Percentiles rank a stretch among this genome's conserved stretches.
phyloP scores from a whole-genome alignment of 768 basidiomycete species.

The Cystofilobasidium capitatum region DNA sequence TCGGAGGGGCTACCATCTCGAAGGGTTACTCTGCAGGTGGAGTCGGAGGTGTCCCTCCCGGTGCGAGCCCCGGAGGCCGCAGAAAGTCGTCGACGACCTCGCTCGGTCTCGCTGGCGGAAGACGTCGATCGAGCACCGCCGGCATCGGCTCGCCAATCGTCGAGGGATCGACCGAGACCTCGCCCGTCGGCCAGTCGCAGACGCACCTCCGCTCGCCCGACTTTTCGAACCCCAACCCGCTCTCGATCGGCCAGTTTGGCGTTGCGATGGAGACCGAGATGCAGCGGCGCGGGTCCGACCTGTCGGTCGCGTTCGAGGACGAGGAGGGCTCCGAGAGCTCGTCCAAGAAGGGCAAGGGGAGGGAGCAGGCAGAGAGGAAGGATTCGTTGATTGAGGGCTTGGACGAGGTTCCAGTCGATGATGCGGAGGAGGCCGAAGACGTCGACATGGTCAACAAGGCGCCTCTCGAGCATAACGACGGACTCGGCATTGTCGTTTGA shows the following conservation, averaged over 20 bases:
- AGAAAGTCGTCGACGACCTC: not conserved
- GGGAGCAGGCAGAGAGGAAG: not conserved
- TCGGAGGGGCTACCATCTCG: not conserved
- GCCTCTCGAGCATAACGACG: not conserved
- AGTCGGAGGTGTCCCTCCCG: not conserved
- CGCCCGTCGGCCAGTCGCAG: not conserved
- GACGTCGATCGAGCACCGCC: not conserved
- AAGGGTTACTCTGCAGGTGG: not conserved
- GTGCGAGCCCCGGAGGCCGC: not conserved
- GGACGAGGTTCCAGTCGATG: no score
- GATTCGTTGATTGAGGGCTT: not conserved
- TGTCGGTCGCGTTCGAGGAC: not conserved
- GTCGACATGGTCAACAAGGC: not conserved
- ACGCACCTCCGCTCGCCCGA: not conserved
- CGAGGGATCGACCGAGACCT: not conserved
- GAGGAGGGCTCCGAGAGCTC: not conserved
- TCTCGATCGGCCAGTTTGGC: conserved; percentile 8
- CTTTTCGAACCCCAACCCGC: conserved; percentile 1
- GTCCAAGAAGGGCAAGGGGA: not conserved
- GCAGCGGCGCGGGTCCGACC: not conserved
- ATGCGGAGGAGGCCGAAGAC: not conserved
- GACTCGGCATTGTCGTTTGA: not conserved
- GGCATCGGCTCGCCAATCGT: not conserved
- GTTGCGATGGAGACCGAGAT: conserved; percentile 1
- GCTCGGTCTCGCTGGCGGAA: not conserved